Conservation (phyloP, 2,329 filamentous ascomycete genomes). For the Fusarium albosuccineum region DNA sequence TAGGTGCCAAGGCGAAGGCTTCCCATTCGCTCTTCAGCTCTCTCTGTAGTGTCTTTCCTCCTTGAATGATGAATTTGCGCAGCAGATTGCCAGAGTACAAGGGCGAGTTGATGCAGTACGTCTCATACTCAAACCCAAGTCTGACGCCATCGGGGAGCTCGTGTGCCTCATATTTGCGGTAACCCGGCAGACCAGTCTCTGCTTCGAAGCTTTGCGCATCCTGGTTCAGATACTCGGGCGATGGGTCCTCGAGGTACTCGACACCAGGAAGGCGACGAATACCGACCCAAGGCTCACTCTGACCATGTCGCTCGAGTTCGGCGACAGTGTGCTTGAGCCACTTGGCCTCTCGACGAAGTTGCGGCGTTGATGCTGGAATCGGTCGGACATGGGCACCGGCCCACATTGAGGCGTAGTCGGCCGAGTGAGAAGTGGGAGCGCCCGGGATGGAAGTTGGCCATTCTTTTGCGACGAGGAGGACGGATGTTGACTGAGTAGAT, state of each 20-base stretch:
- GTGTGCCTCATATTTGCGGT: conserved; percentile 43
- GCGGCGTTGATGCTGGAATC: conserved; percentile 55
- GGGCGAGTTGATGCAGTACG: conserved; percentile 68
- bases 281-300: conserved; percentile 53
- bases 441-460: conserved; percentile 53
- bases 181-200: conserved; percentile 48
- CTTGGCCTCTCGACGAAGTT: conserved; percentile 49
- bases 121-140: conserved; percentile 65
- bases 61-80: conserved; percentile 49
- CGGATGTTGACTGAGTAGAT: conserved; percentile 3
- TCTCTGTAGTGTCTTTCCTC: conserved; percentile 46
- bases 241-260: conserved; percentile 65
- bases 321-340: conserved; percentile 49
- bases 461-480: conserved; percentile 50
- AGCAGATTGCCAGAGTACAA: conserved; percentile 60
- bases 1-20: conserved; percentile 41
- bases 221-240: conserved; percentile 53
- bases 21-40: conserved; percentile 51
- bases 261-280: conserved; percentile 63
- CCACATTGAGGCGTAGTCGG: conserved; percentile 69
- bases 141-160: conserved; percentile 58
- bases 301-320: conserved; percentile 41
- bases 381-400: conserved; percentile 69
- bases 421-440: conserved; percentile 46
- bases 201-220: conserved; percentile 41